Evolutionary conservation across 495 filamentous ascomycete genomes (phyloP).

Genomic region (Elaphomyces granulatus): DNA sequence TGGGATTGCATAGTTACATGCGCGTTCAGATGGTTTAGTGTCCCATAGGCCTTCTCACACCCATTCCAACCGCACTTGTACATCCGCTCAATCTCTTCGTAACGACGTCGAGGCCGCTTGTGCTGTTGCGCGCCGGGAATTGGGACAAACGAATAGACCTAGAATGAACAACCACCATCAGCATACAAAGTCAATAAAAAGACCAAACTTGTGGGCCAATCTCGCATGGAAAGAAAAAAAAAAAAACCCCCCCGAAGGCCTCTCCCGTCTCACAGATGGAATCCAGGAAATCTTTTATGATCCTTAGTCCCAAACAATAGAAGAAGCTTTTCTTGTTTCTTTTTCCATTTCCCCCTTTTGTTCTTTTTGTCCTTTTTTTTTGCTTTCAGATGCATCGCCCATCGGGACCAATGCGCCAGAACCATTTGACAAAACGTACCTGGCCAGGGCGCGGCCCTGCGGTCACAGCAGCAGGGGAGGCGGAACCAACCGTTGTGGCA

Average conservation of each 20-base stretch:
- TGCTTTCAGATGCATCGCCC: conserved; percentile 3
- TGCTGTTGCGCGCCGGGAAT: conserved; percentile 96
- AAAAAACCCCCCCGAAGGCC: conserved; percentile 1
- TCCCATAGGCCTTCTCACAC: conserved; percentile 96
- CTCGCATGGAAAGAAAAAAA: conserved; percentile 2
- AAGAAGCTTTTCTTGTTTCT: conserved; percentile 1
- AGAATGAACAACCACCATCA: conserved; percentile 20
- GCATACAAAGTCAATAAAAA: conserved; percentile 1
- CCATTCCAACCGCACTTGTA: conserved; percentile 99
- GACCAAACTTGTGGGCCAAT: conserved; percentile 1
- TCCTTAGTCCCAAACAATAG: too few relatives aligned
- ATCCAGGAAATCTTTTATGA: too few relatives aligned
- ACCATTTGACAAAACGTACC: conserved; percentile 45
- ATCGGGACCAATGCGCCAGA: conserved; percentile 8
- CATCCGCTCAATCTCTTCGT: conserved; percentile 99
- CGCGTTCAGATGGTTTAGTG: conserved; percentile 89
- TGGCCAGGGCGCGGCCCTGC: conserved; percentile 52
- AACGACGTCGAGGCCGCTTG: conserved; percentile 85
- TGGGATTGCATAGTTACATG: conserved; percentile 98
- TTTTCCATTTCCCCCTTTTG: background rate
- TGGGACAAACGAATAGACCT: conserved; percentile 97
- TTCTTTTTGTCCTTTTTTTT: too few relatives aligned
- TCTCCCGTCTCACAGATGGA: background rate
- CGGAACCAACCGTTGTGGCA: conserved; percentile 42
- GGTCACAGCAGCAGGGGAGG: conserved; percentile 44